Evolutionary conservation across 2,329 filamentous ascomycete genomes (phyloP).

Genomic region (Ophiostoma novo-ulmi): DNA sequence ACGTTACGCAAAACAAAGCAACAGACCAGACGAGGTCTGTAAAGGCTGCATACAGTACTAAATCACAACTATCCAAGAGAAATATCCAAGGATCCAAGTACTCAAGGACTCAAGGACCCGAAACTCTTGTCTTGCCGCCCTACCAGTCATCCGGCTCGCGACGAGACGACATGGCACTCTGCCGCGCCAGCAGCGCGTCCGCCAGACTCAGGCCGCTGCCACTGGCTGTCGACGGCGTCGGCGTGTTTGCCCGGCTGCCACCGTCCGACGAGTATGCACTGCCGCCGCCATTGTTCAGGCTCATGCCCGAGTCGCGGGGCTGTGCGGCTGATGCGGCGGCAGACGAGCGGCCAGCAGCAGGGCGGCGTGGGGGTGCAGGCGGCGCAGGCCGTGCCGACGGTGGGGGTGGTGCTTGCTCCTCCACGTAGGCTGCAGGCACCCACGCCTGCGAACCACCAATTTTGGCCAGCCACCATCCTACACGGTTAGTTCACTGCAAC

Average conservation of each 20-base stretch:
- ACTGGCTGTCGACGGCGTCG: conserved; percentile 60
- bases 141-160: conserved; percentile 69
- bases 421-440: conserved; percentile 89
- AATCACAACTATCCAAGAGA: background rate
- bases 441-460: conserved; percentile 71
- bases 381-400: conserved; percentile 60
- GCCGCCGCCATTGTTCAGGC: conserved; percentile 45
- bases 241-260: conserved; percentile 64
- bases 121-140: background rate
- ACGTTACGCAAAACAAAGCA: background rate
- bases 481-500: conserved; percentile 43
- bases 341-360: conserved; percentile 58
- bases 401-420: conserved; percentile 65
- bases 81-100: background rate
- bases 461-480: conserved; percentile 87
- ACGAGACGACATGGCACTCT: conserved; percentile 69
- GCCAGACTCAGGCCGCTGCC: conserved; percentile 66
- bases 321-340: conserved; percentile 50
- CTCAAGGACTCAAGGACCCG: too few relatives aligned
- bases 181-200: conserved; percentile 70
- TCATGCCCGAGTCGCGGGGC: conserved; percentile 67
- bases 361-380: conserved; percentile 70
- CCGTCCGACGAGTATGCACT: conserved; percentile 40
- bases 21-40: background rate
- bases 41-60: conserved; percentile 1